Evolutionary conservation across 2,329 filamentous ascomycete genomes (phyloP), one percentile per base, ranked within the genome.

Genomic region (Albophoma yamanashiensis): DNA sequence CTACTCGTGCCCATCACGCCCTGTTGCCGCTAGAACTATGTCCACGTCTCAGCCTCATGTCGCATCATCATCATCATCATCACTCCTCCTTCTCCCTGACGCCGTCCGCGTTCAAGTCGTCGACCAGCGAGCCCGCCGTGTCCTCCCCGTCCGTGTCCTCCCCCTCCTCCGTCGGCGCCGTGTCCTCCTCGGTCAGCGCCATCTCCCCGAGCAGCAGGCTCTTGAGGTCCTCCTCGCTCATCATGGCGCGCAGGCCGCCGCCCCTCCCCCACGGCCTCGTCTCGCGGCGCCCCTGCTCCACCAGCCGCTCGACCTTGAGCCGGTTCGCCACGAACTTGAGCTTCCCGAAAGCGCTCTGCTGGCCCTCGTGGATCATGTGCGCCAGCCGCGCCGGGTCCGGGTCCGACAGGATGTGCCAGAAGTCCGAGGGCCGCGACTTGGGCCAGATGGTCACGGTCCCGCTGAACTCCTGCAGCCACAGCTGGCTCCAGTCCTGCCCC

Each of bases 361-460:
- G 89, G 25, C 94, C 94, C 61, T 91, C 89, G 63, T 92, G 89
- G 17, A 99, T 83, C 93, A 97, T 97, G 43, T 89, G 82, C 8
- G 89, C 91, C 14, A 99, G 76, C 4, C 92, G 82, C 56, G 86
- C 78, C 3, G 87, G 78, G 50, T 85, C 87, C 0, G 94, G 94
- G 69, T 99, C 94, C 0, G 87, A 86, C 1, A 99, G 81, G 62
- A 99, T 96, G 67, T 90, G 84, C 70, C 82, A 86, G 71, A 97
- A 95, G 75, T 99, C 94, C 1, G 85, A 88, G 1, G 85, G 76
- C 3, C 86, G 77, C 15, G 86, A 88, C 71, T 92, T 91, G 9
- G 94, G 94, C 92, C 93, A 97, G 69, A 99, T 92, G 15, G 94
- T 99, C 64, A 97, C 89, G 12, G 91, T 97, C 36, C 94, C 94